Conservation (phyloP, 2,329 filamentous ascomycete species). For the Aspergillus viridinutans region DNA sequence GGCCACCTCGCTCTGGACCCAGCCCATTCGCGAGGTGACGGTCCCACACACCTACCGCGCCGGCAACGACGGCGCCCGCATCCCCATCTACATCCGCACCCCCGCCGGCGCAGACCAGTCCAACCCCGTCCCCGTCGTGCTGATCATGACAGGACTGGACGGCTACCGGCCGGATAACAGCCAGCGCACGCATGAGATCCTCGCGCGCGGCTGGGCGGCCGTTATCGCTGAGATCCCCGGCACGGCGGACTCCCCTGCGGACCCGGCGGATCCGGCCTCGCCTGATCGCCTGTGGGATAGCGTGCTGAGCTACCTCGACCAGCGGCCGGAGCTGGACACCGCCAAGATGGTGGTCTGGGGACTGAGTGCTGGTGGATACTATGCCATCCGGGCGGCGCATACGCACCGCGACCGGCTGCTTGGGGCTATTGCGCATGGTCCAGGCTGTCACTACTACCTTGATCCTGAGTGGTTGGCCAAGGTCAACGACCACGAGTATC, state of each 20-base stretch:
- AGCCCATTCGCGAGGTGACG: conserved; percentile 58
- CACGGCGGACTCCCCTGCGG: conserved; percentile 64
- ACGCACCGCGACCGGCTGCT: conserved; percentile 55
- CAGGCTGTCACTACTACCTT: conserved; percentile 61
- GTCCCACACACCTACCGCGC: conserved; percentile 56
- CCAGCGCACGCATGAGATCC: conserved; percentile 57
- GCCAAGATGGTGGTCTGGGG: conserved; percentile 59
- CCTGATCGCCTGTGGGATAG: conserved; percentile 61
- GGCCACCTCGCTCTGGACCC: conserved; percentile 51
- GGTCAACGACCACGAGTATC: conserved; percentile 64
- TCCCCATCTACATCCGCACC: conserved; percentile 63
- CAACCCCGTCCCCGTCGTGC: conserved; percentile 48
- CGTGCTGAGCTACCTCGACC: conserved; percentile 57
- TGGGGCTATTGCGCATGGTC: conserved; percentile 60
- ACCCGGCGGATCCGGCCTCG: conserved; percentile 55
- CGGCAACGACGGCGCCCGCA: conserved; percentile 49
- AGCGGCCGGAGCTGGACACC: conserved; percentile 53
- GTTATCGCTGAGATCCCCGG: conserved; percentile 64
- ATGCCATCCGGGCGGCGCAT: conserved; percentile 63
- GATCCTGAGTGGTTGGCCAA: conserved; percentile 56
- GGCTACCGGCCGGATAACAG: conserved; percentile 54
- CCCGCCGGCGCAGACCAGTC: conserved; percentile 45
- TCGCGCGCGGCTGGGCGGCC: conserved; percentile 58
- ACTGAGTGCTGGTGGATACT: conserved; percentile 63
- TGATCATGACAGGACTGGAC: conserved; percentile 57